Evolutionary conservation across 768 basidiomycete genomes (phyloP), one percentile per base, ranked within the genome.

Genomic region (Nevesoporus exiguus): DNA sequence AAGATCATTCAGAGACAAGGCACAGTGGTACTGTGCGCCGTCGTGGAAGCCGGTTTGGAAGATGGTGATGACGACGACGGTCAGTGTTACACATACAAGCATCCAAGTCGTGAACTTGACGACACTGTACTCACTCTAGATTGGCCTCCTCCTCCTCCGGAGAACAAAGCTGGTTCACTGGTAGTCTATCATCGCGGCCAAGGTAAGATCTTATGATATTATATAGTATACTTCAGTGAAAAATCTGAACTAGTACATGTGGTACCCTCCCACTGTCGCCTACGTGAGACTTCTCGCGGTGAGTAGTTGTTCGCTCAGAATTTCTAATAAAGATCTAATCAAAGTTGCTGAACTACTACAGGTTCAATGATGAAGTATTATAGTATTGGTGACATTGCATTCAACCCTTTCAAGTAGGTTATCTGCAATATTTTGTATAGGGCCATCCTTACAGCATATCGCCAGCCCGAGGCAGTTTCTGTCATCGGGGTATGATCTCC

Each of bases 321-420:
- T 29, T 27, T n/a, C n/a, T n/a, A n/a, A n/a, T n/a, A n/a, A n/a
- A n/a, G 10, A 44, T 21, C 25, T n/a, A 15, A 29, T 13, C 13
- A 15, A 49, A 22, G 17, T 39, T 31, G 22, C 29, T 31, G 40
- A 50, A 31, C 31, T 7, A 7, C 29, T 40, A 19, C 37, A 64
- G 67, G 59, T 39, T 56, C 52, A 33, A 52, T 55, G 9, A 68
- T 49, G 17, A 82, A 80, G 57, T 73, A 83, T 55, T 84, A 82
- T 54, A 72, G 79, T 0, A 76, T 86, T 0, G 76, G 78, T 46
- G 81, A 84, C 53, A 71, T 84, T 36, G 77, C 77, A 21, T 80
- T 83, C 52, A 77, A 81, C 61, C 80, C 82, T 1, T 60, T 52
- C 54, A 72, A 76, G 82, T 80, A 62, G 53, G 71, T 47, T 43